A percentile compares a stretch with the other conserved stretches of the same genome.
These are phyloP conservation scores for Thalassiosira exigua DNA, from an alignment of 352 stramenopile genomes.

Conservation along the genomic window DNA sequence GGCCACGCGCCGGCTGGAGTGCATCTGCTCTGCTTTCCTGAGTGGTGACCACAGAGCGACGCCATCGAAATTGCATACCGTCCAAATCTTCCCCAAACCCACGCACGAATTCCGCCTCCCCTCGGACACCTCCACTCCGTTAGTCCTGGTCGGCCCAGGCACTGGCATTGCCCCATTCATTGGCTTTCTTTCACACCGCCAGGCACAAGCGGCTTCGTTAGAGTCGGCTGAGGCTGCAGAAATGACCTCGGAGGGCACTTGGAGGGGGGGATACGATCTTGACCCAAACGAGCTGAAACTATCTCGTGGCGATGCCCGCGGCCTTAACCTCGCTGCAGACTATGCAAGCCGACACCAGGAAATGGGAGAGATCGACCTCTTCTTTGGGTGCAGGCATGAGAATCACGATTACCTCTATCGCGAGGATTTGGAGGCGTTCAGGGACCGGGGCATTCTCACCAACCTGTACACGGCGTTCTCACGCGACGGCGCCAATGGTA, in stretches of 20 bases:
- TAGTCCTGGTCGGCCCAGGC: conserved; percentile 95
- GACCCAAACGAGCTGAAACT: conserved; percentile 77
- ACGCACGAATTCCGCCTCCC: conserved; percentile 92
- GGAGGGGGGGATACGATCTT: conserved; percentile 86
- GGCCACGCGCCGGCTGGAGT: conserved; percentile 80
- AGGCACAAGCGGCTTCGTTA: conserved; percentile 55
- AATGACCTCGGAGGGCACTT: conserved; percentile 82
- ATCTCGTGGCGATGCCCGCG: conserved; percentile 56
- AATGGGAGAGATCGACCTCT: conserved; percentile 88
- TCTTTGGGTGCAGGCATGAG: conserved; percentile 91
- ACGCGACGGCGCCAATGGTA: conserved; percentile 80
- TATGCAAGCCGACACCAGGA: conserved; percentile 53
- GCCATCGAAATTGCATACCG: conserved; percentile 1
- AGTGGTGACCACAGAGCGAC: not conserved
- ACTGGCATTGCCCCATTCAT: conserved; percentile 97
- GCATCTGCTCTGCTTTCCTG: conserved; percentile 63
- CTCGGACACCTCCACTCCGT: conserved; percentile 84
- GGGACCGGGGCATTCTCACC: conserved; percentile 82
- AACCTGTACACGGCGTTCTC: conserved; percentile 91
- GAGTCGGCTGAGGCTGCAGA: conserved; percentile 55
- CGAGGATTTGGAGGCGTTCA: conserved; percentile 87
- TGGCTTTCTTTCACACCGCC: conserved; percentile 93
- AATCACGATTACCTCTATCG: conserved; percentile 93
- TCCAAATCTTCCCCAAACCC: conserved; percentile 90
- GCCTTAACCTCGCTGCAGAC: conserved; percentile 71